Percentiles rank a stretch among this genome's conserved stretches.
phyloP scores from a whole-genome alignment of 257 asterid species.

The Primulina eburnea region DNA sequence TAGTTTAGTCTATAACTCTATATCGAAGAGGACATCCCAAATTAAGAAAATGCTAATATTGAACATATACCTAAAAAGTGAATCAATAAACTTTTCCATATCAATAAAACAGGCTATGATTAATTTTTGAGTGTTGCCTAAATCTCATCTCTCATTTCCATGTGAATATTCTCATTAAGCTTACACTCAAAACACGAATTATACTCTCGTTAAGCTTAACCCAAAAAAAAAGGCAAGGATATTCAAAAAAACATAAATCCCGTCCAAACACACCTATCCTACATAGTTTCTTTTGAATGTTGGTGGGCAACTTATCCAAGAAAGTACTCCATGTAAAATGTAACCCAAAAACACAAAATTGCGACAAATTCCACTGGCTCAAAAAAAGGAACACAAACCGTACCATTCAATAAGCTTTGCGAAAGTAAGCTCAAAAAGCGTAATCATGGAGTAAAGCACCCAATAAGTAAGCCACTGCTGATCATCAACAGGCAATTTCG shows the following conservation, averaged over 20 bases:
- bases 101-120: no score
- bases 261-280: no score
- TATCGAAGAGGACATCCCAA: background rate
- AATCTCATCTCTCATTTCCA: background rate
- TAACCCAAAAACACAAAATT: background rate
- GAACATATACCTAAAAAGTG: background rate
- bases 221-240: background rate
- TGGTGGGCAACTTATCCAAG: no score
- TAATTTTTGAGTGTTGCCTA: no score
- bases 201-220: background rate
- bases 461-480: conserved; percentile 99
- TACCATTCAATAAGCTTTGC: conserved; percentile 89
- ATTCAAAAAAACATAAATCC: no score
- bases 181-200: background rate
- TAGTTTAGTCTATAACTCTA: background rate
- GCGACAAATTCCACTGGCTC: conserved; percentile 37
- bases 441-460: conserved; percentile 96
- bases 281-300: no score
- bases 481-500: conserved; percentile 82
- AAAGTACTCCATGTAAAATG: no score
- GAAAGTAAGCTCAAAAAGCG: conserved; percentile 92
- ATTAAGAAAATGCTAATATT: background rate
- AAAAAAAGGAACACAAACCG: conserved; percentile 75
- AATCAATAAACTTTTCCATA: background rate
- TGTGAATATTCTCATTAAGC: background rate